Evolutionary conservation across 2,329 filamentous ascomycete genomes (phyloP), one percentile per base, ranked within the genome.

Genomic region (Sporothrix globosa): DNA sequence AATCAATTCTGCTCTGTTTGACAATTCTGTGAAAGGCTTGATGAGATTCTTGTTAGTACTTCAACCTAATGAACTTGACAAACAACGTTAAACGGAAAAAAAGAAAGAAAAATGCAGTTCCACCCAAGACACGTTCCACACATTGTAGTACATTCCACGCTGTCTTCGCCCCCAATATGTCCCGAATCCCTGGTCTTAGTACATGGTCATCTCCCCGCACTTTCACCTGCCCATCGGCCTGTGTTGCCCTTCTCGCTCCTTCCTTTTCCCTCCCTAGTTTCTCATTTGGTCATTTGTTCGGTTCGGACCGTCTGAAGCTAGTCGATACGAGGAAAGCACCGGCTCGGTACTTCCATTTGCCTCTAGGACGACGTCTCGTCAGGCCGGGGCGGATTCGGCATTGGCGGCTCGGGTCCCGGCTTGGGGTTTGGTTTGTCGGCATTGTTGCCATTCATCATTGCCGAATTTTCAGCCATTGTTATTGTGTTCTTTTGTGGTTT

Each of bases 381-480:
- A 5, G 72, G 70, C 30, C 24, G 17, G 14, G 68, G 67, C 34
- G 70, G 73, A n/a, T 67, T 70, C 39, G 72, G 73, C 61, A 72
- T 63, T 21, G 73, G 73, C 67, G 73, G 73, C 6, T 67, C 69
- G 4, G 73, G 73, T 50, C 58, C 34, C 14, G 71, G 70, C 50
- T 68, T 63, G 46, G 70, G 65, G 17, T 46, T 58, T 14, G 69
- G 67, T 52, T 68, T 69, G 56, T 63, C 48, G 21, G 68, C 39
- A 21, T 30, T 4, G 44, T 53, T 24, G 19, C 24, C 24, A 27
- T 7, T 34, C 14, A 17, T 9, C 44, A 27, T 7, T 3, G 67
- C 44, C 5, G 17, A 56, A 44, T 24, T 17, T 50, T 19, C 19
- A 19, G 27, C 41, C 19, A 21, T 46, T n/a, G 30, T 7, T 21